Conservation (phyloP, 1,284 basidiomycete genomes). For the Naganishia sp. region DNA sequence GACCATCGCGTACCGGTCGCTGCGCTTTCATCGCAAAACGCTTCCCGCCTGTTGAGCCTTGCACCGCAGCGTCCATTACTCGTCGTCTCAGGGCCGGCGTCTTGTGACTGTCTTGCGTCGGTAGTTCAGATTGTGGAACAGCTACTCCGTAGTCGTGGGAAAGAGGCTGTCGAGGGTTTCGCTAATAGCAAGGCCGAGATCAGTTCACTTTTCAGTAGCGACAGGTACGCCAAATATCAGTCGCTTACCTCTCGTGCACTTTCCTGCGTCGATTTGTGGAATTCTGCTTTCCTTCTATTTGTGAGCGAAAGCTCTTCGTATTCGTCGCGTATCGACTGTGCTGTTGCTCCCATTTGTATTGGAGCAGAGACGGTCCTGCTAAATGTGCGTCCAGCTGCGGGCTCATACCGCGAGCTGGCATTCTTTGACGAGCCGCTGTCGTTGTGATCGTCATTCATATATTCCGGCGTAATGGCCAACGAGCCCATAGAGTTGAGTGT, state of each 20-base stretch:
- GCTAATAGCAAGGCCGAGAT: not conserved
- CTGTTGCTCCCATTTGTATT: constrained; percentile 7
- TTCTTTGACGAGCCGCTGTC: not conserved
- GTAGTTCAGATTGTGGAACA: not conserved
- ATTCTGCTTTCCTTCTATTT: constrained; percentile 14
- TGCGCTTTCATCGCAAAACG: constrained; percentile 27
- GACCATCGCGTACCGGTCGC: constrained; percentile 14
- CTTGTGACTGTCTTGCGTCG: constrained; percentile 17
- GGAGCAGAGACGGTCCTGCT: constrained; percentile 29
- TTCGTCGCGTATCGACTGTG: constrained; percentile 11
- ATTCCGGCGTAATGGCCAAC: constrained; percentile 24
- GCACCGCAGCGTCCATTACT: constrained; percentile 20
- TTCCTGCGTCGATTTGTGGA: constrained; percentile 6
- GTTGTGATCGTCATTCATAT: not conserved
- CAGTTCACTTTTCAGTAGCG: not conserved
- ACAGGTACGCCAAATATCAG: not conserved
- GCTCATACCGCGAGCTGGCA: constrained; percentile 17
- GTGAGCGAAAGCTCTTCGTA: constrained; percentile 28
- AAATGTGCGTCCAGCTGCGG: constrained; percentile 18
- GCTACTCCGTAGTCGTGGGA: constrained; percentile 8
- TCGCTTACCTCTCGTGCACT: constrained; percentile 26
- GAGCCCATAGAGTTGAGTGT: constrained; percentile 22
- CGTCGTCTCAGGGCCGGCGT: constrained; percentile 13
- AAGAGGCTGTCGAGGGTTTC: constrained; percentile 10
- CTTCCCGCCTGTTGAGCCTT: constrained; percentile 26